A percentile compares a stretch with the other conserved stretches of the same genome.
phyloP scores from a whole-genome alignment of 768 basidiomycete species.

The Lyophyllum shimeji region DNA sequence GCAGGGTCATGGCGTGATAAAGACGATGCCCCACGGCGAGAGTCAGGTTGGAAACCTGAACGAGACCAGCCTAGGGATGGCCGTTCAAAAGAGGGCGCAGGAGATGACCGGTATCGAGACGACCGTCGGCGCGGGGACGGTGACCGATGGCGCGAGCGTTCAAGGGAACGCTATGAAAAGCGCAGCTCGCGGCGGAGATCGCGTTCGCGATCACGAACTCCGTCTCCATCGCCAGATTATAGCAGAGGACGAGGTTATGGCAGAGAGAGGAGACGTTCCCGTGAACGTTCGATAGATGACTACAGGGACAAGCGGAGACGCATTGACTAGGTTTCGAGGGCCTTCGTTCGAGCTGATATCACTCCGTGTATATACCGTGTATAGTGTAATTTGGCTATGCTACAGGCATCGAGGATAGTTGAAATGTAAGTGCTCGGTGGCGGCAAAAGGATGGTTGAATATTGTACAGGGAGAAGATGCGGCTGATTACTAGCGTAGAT shows the following conservation, averaged over 20 bases:
- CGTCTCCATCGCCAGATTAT: constrained; percentile 29
- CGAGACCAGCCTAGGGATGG: constrained; percentile 20
- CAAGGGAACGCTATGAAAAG: constrained; percentile 24
- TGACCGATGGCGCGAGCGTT: constrained; percentile 9
- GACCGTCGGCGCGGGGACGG: constrained; percentile 4
- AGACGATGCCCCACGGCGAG: constrained; percentile 18
- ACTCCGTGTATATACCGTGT: not conserved
- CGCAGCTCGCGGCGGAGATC: constrained; percentile 26
- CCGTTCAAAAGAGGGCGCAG: constrained; percentile 14
- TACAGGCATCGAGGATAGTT: not conserved
- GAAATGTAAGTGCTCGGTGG: not conserved
- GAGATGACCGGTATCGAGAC: constrained; percentile 17
- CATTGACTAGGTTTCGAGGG: constrained; percentile 40
- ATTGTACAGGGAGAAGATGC: not conserved
- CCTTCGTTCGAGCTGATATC: not conserved
- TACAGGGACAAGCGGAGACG: constrained; percentile 56
- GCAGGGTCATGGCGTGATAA: constrained; percentile 35
- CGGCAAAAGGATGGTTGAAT: not conserved
- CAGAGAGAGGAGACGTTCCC: constrained; percentile 28
- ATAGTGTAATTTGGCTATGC: not conserved
- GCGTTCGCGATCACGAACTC: constrained; percentile 26
- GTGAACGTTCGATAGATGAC: constrained; percentile 28
- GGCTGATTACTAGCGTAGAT: too few species aligned
- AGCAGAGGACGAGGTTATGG: constrained; percentile 21
- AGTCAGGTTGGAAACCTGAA: constrained; percentile 25